phyloP scores from a whole-genome alignment of 208 protist species.

The Willaertia magna region DNA sequence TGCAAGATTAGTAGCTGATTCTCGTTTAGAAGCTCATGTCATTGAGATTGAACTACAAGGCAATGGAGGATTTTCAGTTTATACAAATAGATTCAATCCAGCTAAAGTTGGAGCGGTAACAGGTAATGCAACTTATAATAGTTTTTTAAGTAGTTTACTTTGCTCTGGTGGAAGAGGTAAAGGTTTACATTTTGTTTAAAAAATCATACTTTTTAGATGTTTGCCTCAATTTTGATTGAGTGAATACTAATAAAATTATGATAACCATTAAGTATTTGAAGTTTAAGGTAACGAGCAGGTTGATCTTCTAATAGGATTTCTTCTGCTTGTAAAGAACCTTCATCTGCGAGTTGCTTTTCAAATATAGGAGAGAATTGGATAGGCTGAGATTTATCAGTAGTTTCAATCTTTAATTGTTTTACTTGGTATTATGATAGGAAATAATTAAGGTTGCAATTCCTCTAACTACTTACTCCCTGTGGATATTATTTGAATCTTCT shows the following conservation, averaged over 20 bases:
- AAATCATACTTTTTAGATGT: not conserved
- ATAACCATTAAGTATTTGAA: not conserved
- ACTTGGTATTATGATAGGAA: not conserved
- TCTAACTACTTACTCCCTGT: not conserved
- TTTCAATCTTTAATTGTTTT: not conserved
- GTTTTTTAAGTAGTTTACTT: slow-evolving; percentile 13
- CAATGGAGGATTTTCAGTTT: slow-evolving; percentile 19
- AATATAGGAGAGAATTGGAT: not conserved
- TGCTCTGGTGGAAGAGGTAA: not conserved
- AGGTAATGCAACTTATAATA: slow-evolving; percentile 26
- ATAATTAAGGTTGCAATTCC: not conserved
- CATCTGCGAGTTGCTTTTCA: not conserved
- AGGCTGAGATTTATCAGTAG: not conserved
- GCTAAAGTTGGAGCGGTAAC: slow-evolving; percentile 23
- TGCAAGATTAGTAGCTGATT: slow-evolving; percentile 24
- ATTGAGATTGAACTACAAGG: slow-evolving; percentile 27
- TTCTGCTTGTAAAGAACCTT: not conserved
- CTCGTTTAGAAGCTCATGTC: slow-evolving; percentile 19
- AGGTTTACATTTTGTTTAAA: not conserved
- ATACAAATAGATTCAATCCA: slow-evolving; percentile 24
- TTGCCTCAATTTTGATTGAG: not conserved
- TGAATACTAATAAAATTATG: slow-evolving; percentile 1
- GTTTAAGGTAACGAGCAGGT: not conserved
- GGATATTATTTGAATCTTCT: not conserved
- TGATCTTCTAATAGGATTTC: not conserved